Evolutionary conservation across 805 yeast genomes (phyloP).

Genomic region (Saturnispora hagleri): DNA sequence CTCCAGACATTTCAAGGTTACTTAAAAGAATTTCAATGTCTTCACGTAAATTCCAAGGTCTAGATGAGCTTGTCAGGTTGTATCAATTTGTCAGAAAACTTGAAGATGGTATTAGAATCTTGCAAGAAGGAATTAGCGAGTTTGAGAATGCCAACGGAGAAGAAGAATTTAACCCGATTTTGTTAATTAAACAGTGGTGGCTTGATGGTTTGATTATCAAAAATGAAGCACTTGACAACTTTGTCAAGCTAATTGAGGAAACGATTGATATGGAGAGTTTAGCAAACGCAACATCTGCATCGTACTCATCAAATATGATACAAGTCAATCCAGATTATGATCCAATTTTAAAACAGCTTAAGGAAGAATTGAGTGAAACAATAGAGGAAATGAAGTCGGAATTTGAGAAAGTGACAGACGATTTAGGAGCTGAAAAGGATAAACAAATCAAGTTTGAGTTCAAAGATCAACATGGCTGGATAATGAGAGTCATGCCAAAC

Average conservation of each 20-base stretch:
- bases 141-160: background rate
- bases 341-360: constrained; percentile 56
- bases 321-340: constrained; percentile 87
- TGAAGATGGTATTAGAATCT: constrained; percentile 54
- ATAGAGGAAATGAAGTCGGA: constrained; percentile 46
- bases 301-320: constrained; percentile 30
- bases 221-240: constrained; percentile 47
- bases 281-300: constrained; percentile 56
- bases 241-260: constrained; percentile 82
- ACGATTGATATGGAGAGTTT: constrained; percentile 82
- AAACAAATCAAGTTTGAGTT: constrained; percentile 85
- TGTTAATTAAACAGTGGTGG: constrained; percentile 46
- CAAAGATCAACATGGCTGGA: constrained; percentile 88
- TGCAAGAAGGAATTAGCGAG: constrained; percentile 33
- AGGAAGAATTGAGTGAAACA: constrained; percentile 45
- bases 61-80: constrained; percentile 84
- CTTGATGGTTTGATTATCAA: constrained; percentile 43
- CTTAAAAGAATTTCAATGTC: constrained; percentile 50
- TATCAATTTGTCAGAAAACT: constrained; percentile 69
- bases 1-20: constrained; percentile 78
- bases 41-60: constrained; percentile 30
- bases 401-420: constrained; percentile 62
- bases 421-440: constrained; percentile 71
- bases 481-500: constrained; percentile 82
- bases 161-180: constrained; percentile 15